Evolutionary conservation across 108 stramenopile genomes (phyloP), one percentile per base, ranked within the genome.

Genomic region (Discostella stelligeroides): DNA sequence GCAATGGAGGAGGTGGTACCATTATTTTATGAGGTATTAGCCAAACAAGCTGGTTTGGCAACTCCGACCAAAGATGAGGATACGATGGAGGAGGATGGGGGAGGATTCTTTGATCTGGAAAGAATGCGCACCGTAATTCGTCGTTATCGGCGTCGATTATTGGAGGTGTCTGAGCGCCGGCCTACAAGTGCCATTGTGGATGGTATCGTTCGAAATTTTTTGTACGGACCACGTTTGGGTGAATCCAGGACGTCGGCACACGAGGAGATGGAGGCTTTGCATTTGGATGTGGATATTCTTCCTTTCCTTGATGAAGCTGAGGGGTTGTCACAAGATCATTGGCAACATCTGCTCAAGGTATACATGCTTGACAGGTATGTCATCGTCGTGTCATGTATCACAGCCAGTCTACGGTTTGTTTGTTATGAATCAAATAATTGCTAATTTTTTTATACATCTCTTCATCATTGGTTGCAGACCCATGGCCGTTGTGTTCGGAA

Each of bases 401-500:
- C n/a, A n/a, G n/a, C n/a, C n/a, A n/a, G n/a, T n/a, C n/a, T n/a
- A n/a, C n/a, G n/a, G n/a, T n/a, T n/a, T n/a, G n/a, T n/a, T n/a
- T n/a, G n/a, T n/a, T n/a, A n/a, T n/a, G n/a, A n/a, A n/a, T n/a
- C n/a, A n/a, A n/a, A n/a, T n/a, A n/a, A n/a, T n/a, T n/a, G n/a
- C n/a, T n/a, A n/a, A n/a, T n/a, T n/a, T n/a, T n/a, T n/a, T n/a
- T n/a, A n/a, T n/a, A n/a, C n/a, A n/a, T n/a, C n/a, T n/a, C n/a
- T n/a, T n/a, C n/a, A n/a, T 45, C n/a, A 2, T 45, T n/a, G 13
- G 43, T 45, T 45, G 43, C 43, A 55, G 78, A 68, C 78, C 78
- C 38, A 74, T 74, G 73, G 78, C 78, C 24, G 78, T 66, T n/a
- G 78, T 79, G 5, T 43, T 74, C 12, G 78, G 78, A n/a, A 79